Evolutionary conservation across 179 eudicot genomes (phyloP).

Genomic region (Spergularia azorica): DNA sequence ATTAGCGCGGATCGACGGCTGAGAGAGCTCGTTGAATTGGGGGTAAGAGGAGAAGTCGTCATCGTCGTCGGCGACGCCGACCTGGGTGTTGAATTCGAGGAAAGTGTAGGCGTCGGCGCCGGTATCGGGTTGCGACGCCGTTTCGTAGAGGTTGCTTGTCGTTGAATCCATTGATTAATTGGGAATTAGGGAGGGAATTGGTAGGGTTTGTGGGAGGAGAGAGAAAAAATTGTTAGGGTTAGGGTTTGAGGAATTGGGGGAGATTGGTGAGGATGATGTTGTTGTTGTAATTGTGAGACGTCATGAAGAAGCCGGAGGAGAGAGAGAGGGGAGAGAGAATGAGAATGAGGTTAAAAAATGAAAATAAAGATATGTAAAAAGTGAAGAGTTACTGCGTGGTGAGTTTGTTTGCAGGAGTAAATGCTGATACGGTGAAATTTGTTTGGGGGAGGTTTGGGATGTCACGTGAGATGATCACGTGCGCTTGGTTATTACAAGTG

Average conservation of each 20-base stretch:
- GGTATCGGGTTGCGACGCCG: constrained; percentile 94
- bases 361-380: no score
- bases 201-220: neutral
- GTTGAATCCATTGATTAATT: constrained; percentile 63
- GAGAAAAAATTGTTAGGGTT: constrained; percentile 7
- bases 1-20: constrained; percentile 67
- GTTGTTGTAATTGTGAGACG: constrained; percentile 10
- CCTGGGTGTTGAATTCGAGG: constrained; percentile 89
- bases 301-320: constrained; percentile 2
- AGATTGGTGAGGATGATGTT: neutral
- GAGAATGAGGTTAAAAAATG: no score
- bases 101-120: constrained; percentile 85
- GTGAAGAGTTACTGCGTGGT: no score
- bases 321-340: no score
- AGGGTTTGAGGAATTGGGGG: constrained; percentile 32
- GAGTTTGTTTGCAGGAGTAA: no score
- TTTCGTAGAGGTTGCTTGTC: constrained; percentile 72
- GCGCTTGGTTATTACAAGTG: no score
- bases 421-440: no score
- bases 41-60: constrained; percentile 62
- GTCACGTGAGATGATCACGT: no score
- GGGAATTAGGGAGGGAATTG: neutral
- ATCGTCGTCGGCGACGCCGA: constrained; percentile 53
- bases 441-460: no score
- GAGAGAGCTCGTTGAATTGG: constrained; percentile 77